Evolutionary conservation across 2,329 filamentous ascomycete genomes (phyloP).

Genomic region (Phaeomoniella chlamydospora): DNA sequence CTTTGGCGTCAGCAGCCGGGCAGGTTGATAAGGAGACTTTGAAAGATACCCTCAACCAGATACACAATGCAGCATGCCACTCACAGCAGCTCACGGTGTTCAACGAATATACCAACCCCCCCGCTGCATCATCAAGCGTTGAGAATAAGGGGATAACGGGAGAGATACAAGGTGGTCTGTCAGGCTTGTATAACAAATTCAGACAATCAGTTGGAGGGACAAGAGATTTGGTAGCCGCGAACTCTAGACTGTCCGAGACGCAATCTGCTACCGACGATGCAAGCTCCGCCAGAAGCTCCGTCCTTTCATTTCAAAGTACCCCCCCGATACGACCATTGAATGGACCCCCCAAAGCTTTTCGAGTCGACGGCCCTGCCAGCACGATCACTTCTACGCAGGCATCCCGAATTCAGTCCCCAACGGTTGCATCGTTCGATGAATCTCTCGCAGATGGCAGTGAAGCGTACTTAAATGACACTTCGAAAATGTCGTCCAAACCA

Average conservation of each 20-base stretch:
- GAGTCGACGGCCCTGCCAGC: neutral
- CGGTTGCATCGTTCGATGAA: conserved; percentile 15
- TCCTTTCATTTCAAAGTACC: neutral
- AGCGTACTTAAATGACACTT: conserved; percentile 12
- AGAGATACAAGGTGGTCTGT: conserved; percentile 74
- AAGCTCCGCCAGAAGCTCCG: conserved; percentile 4
- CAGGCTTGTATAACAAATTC: conserved; percentile 75
- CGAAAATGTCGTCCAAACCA: conserved; percentile 25
- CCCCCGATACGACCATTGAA: neutral
- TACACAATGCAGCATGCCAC: conserved; percentile 78
- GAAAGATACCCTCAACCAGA: conserved; percentile 66
- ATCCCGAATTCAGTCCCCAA: conserved; percentile 22
- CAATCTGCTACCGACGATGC: conserved; percentile 6
- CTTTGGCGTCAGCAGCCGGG: conserved; percentile 33
- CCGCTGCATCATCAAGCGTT: conserved; percentile 45
- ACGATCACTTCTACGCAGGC: conserved; percentile 19
- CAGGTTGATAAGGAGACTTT: conserved; percentile 59
- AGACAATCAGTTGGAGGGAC: conserved; percentile 65
- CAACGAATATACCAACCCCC: conserved; percentile 62
- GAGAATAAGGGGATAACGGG: conserved; percentile 58
- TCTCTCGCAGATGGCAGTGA: conserved; percentile 13
- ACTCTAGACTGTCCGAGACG: conserved; percentile 17
- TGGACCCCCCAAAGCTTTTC: conserved; percentile 1
- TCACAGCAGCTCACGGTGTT: conserved; percentile 79
- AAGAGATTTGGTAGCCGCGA: conserved; percentile 34